These are phyloP conservation scores for Macroventuria anomochaeta DNA, from an alignment of 2,329 filamentous ascomycete species.

Conservation along the genomic window DNA sequence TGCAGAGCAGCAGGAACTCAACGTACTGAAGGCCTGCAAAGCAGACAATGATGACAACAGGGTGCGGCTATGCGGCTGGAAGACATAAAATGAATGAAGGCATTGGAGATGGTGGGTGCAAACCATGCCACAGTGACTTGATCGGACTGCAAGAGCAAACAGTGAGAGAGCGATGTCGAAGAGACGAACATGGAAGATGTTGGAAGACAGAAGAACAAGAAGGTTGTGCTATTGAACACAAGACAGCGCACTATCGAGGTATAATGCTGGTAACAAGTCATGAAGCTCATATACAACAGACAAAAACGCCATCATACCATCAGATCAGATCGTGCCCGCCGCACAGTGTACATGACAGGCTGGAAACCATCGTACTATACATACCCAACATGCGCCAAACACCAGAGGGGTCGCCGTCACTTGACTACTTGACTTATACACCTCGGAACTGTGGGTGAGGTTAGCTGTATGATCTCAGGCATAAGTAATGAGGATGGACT, in stretches of 20 bases:
- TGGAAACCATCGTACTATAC: conserved; percentile 4
- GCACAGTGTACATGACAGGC: background rate
- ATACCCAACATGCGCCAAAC: conserved; percentile 13
- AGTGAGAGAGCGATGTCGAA: background rate
- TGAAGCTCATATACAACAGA: conserved; percentile 15
- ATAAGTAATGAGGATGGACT: conserved; percentile 20
- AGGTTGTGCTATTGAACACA: conserved; percentile 2
- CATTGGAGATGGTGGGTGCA: background rate
- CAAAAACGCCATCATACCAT: conserved; percentile 10
- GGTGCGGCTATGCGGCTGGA: background rate
- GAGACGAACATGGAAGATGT: background rate
- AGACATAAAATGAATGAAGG: background rate
- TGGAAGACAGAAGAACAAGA: background rate
- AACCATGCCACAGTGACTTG: background rate
- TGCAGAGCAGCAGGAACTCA: background rate
- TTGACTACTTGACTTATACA: conserved; percentile 46
- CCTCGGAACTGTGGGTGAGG: conserved; percentile 56
- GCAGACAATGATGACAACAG: background rate
- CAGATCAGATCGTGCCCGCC: conserved; percentile 4
- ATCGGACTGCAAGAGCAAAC: background rate
- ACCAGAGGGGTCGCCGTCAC: background rate
- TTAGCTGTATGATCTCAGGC: conserved; percentile 31
- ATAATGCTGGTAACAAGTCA: conserved; percentile 17
- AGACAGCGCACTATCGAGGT: conserved; percentile 16
- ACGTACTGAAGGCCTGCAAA: background rate